These are phyloP conservation scores for Pneumocystis canis DNA, from an alignment of 1,139 yeast species.

Conservation along the genomic window DNA sequence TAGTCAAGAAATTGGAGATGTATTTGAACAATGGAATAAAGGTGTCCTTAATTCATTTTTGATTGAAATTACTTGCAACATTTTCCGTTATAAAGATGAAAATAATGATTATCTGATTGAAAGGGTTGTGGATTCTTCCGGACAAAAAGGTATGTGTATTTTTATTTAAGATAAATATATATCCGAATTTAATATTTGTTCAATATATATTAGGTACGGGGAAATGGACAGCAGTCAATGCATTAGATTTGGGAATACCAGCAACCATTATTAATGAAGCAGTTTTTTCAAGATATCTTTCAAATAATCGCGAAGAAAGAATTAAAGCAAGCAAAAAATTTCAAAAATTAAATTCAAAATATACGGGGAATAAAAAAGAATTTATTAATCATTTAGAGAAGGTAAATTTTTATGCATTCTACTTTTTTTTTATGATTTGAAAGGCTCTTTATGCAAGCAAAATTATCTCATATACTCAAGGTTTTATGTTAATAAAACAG, in stretches of 20 bases:
- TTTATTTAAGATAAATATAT: neutral
- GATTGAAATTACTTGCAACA: conserved; percentile 92
- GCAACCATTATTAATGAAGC: conserved; percentile 98
- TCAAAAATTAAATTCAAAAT: conserved; percentile 44
- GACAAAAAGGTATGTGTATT: conserved; percentile 57
- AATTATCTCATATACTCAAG: conserved; percentile 97
- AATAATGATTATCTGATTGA: conserved; percentile 90
- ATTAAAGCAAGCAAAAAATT: conserved; percentile 63
- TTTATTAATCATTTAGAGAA: conserved; percentile 26
- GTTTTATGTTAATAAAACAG: conserved; percentile 97
- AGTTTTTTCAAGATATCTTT: conserved; percentile 89
- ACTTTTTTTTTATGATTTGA: conserved; percentile 85
- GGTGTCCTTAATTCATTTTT: conserved; percentile 97
- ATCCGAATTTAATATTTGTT: neutral
- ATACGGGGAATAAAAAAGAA: neutral
- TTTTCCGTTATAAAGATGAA: conserved; percentile 66
- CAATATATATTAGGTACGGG: conserved; percentile 53
- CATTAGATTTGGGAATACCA: conserved; percentile 95
- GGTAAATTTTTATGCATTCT: conserved; percentile 55
- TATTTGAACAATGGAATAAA: conserved; percentile 84
- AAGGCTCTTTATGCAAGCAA: conserved; percentile 98
- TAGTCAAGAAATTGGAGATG: conserved; percentile 87
- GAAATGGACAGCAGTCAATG: conserved; percentile 98
- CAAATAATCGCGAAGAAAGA: conserved; percentile 87
- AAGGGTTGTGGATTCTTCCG: conserved; percentile 92